These are phyloP conservation scores for Dujonia santamariae DNA, from an alignment of 1,139 yeast species.

Conservation along the genomic window DNA sequence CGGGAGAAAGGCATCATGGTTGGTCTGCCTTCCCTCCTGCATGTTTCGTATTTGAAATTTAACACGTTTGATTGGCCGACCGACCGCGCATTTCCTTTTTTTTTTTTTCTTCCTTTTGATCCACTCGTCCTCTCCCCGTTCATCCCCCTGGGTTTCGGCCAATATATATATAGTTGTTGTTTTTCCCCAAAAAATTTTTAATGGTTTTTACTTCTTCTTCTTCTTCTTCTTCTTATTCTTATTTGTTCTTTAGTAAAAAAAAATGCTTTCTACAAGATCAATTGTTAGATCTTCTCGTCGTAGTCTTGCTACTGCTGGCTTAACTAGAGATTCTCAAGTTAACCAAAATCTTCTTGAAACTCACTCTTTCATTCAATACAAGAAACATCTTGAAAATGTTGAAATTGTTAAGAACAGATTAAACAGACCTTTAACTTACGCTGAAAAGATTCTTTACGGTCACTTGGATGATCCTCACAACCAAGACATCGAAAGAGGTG, in stretches of 20 bases:
- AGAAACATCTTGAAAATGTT: constrained; percentile 77
- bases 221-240: constrained; percentile 8
- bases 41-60: constrained; percentile 4
- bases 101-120: constrained; percentile 1
- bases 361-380: constrained; percentile 76
- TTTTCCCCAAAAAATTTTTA: constrained; percentile 1
- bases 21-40: too few relatives aligned
- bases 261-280: constrained; percentile 42
- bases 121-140: constrained; percentile 2
- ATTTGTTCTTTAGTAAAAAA: constrained; percentile 5
- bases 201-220: not conserved
- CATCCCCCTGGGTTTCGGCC: constrained; percentile 1
- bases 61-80: constrained; percentile 4
- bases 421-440: constrained; percentile 92
- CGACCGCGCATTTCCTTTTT: not conserved
- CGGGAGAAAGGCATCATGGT: too few relatives aligned
- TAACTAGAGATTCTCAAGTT: constrained; percentile 90
- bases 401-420: constrained; percentile 84
- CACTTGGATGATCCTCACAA: constrained; percentile 95
- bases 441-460: constrained; percentile 94
- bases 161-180: constrained; percentile 2
- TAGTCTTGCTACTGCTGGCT: constrained; percentile 71
- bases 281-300: constrained; percentile 40
- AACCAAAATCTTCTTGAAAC: constrained; percentile 88
- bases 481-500: constrained; percentile 95